phyloP scores from a whole-genome alignment of 805 yeast species.

The Wickerhamiella bombiphila region DNA sequence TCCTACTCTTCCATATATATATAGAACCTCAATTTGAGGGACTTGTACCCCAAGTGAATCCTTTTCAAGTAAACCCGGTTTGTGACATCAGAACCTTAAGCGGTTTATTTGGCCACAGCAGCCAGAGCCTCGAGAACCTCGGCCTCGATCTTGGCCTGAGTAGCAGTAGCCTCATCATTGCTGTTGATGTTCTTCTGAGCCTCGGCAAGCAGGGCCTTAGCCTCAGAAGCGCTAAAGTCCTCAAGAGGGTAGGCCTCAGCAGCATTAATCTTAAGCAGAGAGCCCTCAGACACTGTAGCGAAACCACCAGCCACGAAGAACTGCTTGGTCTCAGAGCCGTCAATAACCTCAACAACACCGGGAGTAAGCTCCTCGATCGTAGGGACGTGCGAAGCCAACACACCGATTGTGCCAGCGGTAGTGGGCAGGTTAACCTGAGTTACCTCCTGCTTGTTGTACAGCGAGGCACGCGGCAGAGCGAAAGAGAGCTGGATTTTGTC shows the following conservation, averaged over 20 bases:
- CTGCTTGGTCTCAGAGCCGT: conserved; percentile 58
- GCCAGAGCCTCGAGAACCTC: conserved; percentile 93
- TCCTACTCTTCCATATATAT: background rate
- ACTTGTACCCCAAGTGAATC: too few relatives aligned
- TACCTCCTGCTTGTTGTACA: conserved; percentile 21
- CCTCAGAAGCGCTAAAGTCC: conserved; percentile 62
- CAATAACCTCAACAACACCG: conserved; percentile 86
- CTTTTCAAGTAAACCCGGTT: too few relatives aligned
- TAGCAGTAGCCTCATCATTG: conserved; percentile 71
- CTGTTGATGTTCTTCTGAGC: conserved; percentile 85
- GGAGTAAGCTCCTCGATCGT: conserved; percentile 91
- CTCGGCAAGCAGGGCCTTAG: conserved; percentile 71
- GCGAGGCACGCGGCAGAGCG: conserved; percentile 58
- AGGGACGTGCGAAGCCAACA: conserved; percentile 95
- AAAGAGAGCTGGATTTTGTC: conserved; percentile 75
- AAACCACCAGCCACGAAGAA: conserved; percentile 93
- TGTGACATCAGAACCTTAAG: too few relatives aligned
- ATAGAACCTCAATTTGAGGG: too few relatives aligned
- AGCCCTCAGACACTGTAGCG: conserved; percentile 91
- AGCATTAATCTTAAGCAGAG: conserved; percentile 77
- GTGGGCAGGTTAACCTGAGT: conserved; percentile 91
- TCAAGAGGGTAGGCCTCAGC: conserved; percentile 91
- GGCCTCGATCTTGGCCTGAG: conserved; percentile 88
- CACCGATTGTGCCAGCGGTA: conserved; percentile 89
- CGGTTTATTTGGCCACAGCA: conserved; percentile 54